These are phyloP conservation scores for Fagus sylvatica DNA, from an alignment of 306 rosid species.

Conservation along the genomic window DNA sequence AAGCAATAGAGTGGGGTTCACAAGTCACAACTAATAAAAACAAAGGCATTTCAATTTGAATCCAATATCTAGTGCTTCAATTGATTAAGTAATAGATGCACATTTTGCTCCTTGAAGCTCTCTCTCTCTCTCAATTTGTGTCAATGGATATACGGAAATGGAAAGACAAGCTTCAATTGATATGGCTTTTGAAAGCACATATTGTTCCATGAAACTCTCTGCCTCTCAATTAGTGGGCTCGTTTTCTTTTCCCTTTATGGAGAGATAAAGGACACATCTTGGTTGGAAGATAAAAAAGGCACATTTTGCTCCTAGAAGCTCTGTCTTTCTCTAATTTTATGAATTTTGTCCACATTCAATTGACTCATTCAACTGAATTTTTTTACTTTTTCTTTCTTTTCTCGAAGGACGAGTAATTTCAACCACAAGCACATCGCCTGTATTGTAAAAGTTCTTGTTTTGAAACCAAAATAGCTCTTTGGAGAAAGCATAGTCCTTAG, in stretches of 20 bases:
- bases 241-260: not conserved
- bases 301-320: not conserved
- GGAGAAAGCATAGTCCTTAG: no score
- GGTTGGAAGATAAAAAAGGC: not conserved
- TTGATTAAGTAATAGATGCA: not conserved
- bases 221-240: not conserved
- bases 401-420: no score
- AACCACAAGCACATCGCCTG: no score
- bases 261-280: not conserved
- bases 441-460: no score
- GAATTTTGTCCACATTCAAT: not conserved
- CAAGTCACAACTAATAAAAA: not conserved
- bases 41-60: not conserved
- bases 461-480: no score
- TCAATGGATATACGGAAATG: not conserved
- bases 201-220: not conserved
- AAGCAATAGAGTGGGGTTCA: not conserved
- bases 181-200: not conserved
- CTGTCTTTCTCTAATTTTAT: not conserved
- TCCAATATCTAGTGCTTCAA: not conserved
- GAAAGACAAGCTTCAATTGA: not conserved
- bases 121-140: not conserved
- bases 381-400: no score
- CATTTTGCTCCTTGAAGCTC: not conserved
- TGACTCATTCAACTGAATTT: not conserved